Percentiles rank a stretch among this genome's conserved stretches.
Conservation (phyloP, 306 rosid genomes). For the Citrullus amarus region DNA sequence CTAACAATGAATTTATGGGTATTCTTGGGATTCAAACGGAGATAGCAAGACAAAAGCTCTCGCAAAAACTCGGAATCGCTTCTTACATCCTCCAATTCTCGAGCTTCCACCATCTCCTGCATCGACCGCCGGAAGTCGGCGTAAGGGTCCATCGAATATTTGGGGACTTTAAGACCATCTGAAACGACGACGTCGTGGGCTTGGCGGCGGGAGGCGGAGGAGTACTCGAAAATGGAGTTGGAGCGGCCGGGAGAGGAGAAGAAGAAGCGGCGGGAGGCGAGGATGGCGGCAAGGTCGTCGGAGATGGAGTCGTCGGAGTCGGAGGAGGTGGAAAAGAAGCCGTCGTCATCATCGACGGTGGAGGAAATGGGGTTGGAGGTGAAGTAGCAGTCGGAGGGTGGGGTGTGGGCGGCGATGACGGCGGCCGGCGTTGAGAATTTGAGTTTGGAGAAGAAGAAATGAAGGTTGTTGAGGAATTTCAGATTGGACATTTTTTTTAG, state of each 20-base stretch:
- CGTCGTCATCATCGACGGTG: constrained; percentile 5
- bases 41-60: constrained; percentile 46
- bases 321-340: constrained; percentile 10
- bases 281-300: constrained; percentile 43
- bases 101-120: constrained; percentile 51
- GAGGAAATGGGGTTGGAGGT: constrained; percentile 6
- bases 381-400: constrained; percentile 20
- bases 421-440: constrained; percentile 30
- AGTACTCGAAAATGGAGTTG: constrained; percentile 63
- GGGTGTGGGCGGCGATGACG: not conserved
- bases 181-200: not conserved
- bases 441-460: constrained; percentile 33
- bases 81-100: constrained; percentile 16
- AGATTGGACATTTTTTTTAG: not conserved
- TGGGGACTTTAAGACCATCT: constrained; percentile 28
- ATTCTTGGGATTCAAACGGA: constrained; percentile 37
- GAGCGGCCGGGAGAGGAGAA: constrained; percentile 83
- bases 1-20: constrained; percentile 44
- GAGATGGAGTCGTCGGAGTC: constrained; percentile 20
- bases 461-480: not conserved
- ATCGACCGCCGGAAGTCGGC: constrained; percentile 45
- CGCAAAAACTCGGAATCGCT: constrained; percentile 44
- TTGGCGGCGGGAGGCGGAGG: not conserved
- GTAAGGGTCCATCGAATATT: constrained; percentile 41
- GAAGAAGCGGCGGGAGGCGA: constrained; percentile 71